Conservation (phyloP, 768 basidiomycete genomes). For the Mycena vulgaris region DNA sequence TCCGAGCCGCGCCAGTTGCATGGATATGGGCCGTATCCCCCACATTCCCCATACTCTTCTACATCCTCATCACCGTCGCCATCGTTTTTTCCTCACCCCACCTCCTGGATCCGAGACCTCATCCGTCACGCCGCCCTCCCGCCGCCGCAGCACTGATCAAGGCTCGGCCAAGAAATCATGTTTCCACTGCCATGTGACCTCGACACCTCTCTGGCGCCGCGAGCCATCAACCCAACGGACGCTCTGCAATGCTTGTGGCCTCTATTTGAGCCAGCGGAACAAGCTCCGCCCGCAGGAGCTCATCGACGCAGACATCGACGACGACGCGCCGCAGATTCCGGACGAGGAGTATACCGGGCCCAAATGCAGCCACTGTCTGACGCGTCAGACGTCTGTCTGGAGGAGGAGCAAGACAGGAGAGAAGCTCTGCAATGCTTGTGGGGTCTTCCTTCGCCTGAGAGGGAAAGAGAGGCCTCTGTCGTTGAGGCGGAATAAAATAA, state of each 20-base stretch:
- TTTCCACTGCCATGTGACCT: conserved; percentile 34
- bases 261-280: conserved; percentile 36
- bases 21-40: neutral
- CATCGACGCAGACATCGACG: conserved; percentile 33
- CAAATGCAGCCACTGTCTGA: no score
- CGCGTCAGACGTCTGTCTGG: no score
- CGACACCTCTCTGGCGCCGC: conserved; percentile 35
- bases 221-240: conserved; percentile 28
- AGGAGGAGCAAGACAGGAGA: conserved; percentile 29
- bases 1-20: neutral
- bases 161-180: conserved; percentile 2
- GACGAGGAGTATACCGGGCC: no score
- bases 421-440: conserved; percentile 37
- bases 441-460: conserved; percentile 26
- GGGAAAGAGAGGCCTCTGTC: conserved; percentile 32
- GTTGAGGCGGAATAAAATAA: conserved; percentile 30
- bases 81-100: neutral
- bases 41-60: neutral
- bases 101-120: neutral
- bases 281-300: conserved; percentile 36
- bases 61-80: neutral
- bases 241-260: conserved; percentile 35
- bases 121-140: neutral
- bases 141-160: neutral
- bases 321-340: conserved; percentile 30